A percentile compares a stretch with the other conserved stretches of the same genome.
Conservation (phyloP, 2,329 filamentous ascomycete genomes). For the Periglandula ipomoeae region DNA sequence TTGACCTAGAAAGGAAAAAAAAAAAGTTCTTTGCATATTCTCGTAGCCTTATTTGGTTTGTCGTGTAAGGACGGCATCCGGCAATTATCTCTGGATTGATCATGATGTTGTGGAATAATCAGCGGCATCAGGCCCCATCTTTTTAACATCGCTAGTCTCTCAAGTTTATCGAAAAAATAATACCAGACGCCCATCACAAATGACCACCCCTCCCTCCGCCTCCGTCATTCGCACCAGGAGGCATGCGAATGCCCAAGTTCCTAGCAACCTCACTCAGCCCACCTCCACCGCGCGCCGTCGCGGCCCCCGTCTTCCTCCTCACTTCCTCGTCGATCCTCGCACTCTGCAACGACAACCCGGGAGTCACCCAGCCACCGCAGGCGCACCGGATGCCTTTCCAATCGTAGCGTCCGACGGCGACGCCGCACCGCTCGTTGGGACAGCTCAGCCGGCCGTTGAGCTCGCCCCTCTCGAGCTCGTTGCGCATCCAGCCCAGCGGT, state of each 20-base stretch:
- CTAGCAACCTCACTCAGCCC: constrained; percentile 11
- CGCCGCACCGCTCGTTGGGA: constrained; percentile 66
- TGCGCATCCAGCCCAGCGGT: constrained; percentile 89
- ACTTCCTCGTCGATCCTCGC: constrained; percentile 67
- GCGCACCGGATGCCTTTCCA: constrained; percentile 95
- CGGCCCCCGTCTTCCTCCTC: constrained; percentile 14
- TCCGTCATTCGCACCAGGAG: constrained; percentile 33
- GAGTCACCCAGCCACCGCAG: constrained; percentile 83
- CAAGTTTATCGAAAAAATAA: too few species aligned
- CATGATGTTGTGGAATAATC: too few species aligned
- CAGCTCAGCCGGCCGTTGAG: constrained; percentile 80
- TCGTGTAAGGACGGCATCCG: too few species aligned
- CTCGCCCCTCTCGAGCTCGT: constrained; percentile 68
- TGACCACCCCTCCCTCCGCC: neutral
- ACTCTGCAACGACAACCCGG: constrained; percentile 78
- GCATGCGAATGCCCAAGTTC: constrained; percentile 43
- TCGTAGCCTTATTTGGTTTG: neutral
- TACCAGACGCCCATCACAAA: constrained; percentile 1
- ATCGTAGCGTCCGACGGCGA: constrained; percentile 83
- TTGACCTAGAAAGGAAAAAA: neutral
- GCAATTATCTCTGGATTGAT: too few species aligned
- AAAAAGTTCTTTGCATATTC: neutral
- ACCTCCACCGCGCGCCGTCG: constrained; percentile 9
- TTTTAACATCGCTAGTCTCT: too few species aligned
- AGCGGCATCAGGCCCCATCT: too few species aligned